These are phyloP conservation scores for Fusarium sambucinum DNA, from an alignment of 2,329 filamentous ascomycete genomes.

Conservation along the genomic window DNA sequence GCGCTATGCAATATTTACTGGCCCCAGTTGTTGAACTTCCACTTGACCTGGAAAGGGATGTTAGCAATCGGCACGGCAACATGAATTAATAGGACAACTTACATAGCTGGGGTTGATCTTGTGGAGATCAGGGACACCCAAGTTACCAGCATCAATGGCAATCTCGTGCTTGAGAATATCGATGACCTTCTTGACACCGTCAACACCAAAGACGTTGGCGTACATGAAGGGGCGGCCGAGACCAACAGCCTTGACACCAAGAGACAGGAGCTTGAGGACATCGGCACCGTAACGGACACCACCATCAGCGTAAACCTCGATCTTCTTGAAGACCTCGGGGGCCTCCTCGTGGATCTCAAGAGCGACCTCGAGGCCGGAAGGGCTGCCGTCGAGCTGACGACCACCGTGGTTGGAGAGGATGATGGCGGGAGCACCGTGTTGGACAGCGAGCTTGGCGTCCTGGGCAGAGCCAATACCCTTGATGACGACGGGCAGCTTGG, in stretches of 20 bases:
- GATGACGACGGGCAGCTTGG: constrained; percentile 55
- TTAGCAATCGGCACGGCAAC: background rate
- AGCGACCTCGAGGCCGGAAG: constrained; percentile 55
- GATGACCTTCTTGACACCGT: constrained; percentile 60
- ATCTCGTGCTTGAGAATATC: constrained; percentile 64
- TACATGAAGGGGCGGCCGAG: constrained; percentile 66
- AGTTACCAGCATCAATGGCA: constrained; percentile 57
- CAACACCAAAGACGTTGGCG: constrained; percentile 63
- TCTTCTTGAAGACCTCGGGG: constrained; percentile 55
- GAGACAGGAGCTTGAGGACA: constrained; percentile 58
- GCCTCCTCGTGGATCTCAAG: constrained; percentile 55
- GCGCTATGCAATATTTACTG: constrained; percentile 28
- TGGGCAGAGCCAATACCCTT: constrained; percentile 56
- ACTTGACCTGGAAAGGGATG: constrained; percentile 36
- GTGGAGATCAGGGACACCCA: constrained; percentile 56
- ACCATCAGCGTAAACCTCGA: constrained; percentile 57
- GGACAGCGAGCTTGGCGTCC: constrained; percentile 53
- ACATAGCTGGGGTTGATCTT: constrained; percentile 50
- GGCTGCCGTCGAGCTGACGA: constrained; percentile 57
- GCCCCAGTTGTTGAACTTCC: constrained; percentile 45
- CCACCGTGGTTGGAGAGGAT: constrained; percentile 60
- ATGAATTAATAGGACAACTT: background rate
- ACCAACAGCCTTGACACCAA: constrained; percentile 59
- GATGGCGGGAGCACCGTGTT: constrained; percentile 52
- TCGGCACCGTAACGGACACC: constrained; percentile 60